These are phyloP conservation scores for Venturia oleaginea DNA, from an alignment of 2,329 filamentous ascomycete species.

Conservation along the genomic window DNA sequence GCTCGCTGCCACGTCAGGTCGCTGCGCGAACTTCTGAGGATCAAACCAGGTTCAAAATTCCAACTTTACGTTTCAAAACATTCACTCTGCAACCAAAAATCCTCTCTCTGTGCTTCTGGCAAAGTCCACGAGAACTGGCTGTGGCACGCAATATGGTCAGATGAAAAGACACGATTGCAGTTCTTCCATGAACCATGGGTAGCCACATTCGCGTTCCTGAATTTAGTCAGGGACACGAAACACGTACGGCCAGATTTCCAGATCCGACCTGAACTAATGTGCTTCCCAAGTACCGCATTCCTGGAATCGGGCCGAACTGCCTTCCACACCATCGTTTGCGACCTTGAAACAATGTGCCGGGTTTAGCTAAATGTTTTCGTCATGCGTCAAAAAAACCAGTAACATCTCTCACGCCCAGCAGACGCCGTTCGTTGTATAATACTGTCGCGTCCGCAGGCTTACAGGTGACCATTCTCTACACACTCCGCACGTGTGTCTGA, in stretches of 20 bases:
- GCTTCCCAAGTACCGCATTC: not conserved
- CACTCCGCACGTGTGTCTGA: not conserved
- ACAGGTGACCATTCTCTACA: not conserved
- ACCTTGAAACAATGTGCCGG: not conserved
- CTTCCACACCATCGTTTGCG: constrained; percentile 2
- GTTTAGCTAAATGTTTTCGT: constrained; percentile 1
- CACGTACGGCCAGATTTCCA: not conserved
- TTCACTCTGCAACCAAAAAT: not conserved
- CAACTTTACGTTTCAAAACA: not conserved
- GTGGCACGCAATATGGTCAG: not conserved
- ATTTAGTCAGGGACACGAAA: not conserved
- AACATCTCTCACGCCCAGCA: not conserved
- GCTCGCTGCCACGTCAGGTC: not conserved
- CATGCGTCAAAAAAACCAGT: not conserved
- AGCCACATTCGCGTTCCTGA: not conserved
- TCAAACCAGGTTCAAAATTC: not conserved
- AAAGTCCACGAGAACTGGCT: not conserved
- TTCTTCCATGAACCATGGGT: not conserved
- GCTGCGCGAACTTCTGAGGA: not conserved
- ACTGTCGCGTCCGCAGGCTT: not conserved
- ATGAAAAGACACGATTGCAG: not conserved
- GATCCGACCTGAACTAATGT: not conserved
- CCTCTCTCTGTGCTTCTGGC: not conserved
- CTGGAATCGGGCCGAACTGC: not conserved
- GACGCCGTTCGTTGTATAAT: not conserved